These are phyloP conservation scores for Pelargonium myrrhifolium DNA, from an alignment of 441 rosid species.

Conservation along the genomic window DNA sequence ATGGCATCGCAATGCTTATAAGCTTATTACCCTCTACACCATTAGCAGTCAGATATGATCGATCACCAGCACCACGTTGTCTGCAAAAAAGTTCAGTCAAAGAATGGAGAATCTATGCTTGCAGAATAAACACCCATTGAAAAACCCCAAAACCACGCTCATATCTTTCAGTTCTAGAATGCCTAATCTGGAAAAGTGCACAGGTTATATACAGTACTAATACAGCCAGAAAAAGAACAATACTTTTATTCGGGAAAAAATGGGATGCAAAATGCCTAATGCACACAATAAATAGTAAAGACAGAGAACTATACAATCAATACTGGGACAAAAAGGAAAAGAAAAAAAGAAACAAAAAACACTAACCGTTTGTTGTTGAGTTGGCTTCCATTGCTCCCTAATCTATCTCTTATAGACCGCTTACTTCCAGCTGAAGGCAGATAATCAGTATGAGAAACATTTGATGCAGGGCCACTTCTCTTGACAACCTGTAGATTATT, in stretches of 20 bases:
- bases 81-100: constrained; percentile 33
- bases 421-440: constrained; percentile 44
- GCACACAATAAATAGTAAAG: background rate
- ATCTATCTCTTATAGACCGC: constrained; percentile 73
- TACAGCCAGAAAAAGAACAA: background rate
- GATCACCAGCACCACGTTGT: constrained; percentile 47
- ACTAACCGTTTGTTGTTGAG: constrained; percentile 50
- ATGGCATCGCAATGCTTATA: constrained; percentile 9
- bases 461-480: constrained; percentile 43
- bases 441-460: constrained; percentile 29
- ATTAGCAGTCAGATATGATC: constrained; percentile 28
- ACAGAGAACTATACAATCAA: background rate
- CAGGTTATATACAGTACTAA: background rate
- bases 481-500: constrained; percentile 56
- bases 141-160: background rate
- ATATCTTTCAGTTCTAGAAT: background rate
- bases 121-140: background rate
- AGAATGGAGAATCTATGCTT: background rate
- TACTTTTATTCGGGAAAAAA: background rate
- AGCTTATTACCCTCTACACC: constrained; percentile 40
- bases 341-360: too few relatives aligned
- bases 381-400: constrained; percentile 48
- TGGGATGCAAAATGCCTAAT: background rate
- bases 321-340: too few relatives aligned
- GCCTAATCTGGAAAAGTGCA: background rate